These are phyloP conservation scores for Lophiostoma macrostomum DNA, from an alignment of 495 filamentous ascomycete species.

Conservation along the genomic window DNA sequence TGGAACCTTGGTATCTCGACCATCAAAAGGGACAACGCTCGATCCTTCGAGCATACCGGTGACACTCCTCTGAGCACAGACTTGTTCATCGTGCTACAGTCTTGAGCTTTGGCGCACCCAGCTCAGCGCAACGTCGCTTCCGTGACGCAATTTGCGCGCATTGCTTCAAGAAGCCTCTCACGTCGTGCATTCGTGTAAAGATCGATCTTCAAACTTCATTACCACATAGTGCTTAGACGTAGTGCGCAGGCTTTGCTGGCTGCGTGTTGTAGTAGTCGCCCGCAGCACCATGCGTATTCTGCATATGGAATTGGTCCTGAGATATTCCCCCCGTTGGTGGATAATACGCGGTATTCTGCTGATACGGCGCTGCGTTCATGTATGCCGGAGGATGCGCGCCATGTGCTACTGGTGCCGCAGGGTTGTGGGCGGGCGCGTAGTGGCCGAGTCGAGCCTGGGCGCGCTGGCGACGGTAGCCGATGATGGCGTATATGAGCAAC, in stretches of 20 bases:
- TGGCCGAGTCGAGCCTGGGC: conserved; percentile 18
- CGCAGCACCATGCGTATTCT: neutral
- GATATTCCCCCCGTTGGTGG: neutral
- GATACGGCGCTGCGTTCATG: neutral
- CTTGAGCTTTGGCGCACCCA: no score
- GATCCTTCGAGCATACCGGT: no score
- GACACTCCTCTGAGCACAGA: no score
- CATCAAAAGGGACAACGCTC: no score
- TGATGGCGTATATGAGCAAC: conserved; percentile 30
- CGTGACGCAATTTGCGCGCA: no score
- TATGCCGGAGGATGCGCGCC: neutral
- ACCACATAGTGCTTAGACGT: no score
- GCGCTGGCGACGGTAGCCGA: conserved; percentile 18
- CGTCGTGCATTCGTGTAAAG: no score
- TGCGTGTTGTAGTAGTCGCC: conserved; percentile 11
- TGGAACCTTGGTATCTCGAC: no score
- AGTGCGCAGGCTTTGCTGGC: conserved; percentile 13
- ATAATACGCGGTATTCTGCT: conserved; percentile 12
- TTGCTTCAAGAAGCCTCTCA: no score
- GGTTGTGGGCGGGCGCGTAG: conserved; percentile 24
- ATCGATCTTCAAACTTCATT: no score
- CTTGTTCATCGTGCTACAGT: no score
- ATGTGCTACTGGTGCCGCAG: neutral
- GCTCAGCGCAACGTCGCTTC: no score
- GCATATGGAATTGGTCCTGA: neutral